These are phyloP conservation scores for Begonia loranthoides DNA, from an alignment of 306 rosid genomes.

Conservation along the genomic window DNA sequence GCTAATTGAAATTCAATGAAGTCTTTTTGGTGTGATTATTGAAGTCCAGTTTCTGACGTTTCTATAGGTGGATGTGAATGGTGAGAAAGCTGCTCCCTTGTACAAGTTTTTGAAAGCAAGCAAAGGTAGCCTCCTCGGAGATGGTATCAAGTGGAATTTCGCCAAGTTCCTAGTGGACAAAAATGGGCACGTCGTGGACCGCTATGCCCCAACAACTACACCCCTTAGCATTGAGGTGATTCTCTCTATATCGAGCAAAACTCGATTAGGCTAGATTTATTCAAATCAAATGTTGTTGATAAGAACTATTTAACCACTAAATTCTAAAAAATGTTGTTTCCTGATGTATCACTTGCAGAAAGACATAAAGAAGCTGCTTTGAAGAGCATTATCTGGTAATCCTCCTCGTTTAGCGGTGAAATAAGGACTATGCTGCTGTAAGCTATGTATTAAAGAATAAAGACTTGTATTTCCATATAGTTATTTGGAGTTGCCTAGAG, in stretches of 20 bases:
- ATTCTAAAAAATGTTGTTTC: neutral
- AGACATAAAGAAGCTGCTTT: slow-evolving; percentile 34
- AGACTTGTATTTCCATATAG: neutral
- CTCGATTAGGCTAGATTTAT: neutral
- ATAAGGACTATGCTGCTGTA: neutral
- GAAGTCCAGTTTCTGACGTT: neutral
- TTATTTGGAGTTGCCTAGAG: neutral
- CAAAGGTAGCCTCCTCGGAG: slow-evolving; percentile 90
- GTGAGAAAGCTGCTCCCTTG: slow-evolving; percentile 52
- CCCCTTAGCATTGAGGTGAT: slow-evolving; percentile 90
- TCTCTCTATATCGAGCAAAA: neutral
- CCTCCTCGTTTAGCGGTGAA: neutral
- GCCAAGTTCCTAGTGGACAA: slow-evolving; percentile 84
- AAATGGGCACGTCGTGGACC: slow-evolving; percentile 79
- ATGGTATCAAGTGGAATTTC: slow-evolving; percentile 84
- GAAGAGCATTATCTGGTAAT: slow-evolving; percentile 17
- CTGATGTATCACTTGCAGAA: slow-evolving; percentile 28
- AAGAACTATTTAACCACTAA: neutral
- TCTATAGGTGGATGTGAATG: slow-evolving; percentile 75
- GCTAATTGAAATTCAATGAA: too few species aligned
- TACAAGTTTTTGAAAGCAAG: slow-evolving; percentile 76
- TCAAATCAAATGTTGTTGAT: neutral
- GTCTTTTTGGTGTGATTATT: too few species aligned
- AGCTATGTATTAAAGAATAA: neutral
- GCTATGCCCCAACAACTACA: slow-evolving; percentile 91